A percentile compares a stretch with the other conserved stretches of the same genome.
phyloP scores from a whole-genome alignment of 106 monocot species.

The Posidonia australis region DNA sequence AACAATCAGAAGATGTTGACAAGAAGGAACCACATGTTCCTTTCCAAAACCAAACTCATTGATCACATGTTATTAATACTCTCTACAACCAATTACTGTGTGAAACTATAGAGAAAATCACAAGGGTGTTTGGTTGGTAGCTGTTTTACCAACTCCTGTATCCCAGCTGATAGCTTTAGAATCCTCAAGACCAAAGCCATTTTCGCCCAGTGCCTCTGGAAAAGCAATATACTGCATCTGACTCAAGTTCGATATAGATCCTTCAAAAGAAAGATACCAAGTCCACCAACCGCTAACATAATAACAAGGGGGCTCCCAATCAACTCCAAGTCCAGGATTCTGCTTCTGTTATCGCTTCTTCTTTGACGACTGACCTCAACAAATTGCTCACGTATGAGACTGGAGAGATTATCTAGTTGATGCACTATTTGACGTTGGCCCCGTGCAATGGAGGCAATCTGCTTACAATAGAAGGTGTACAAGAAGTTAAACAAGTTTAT shows the following conservation, averaged over 20 bases:
- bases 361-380: conserved; percentile 14
- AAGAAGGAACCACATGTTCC: too few species aligned
- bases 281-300: conserved; percentile 33
- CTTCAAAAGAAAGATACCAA: conserved; percentile 47
- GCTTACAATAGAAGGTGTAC: not conserved
- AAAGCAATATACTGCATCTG: not conserved
- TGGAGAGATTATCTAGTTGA: conserved; percentile 66
- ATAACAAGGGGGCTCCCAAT: conserved; percentile 36
- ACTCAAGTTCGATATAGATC: conserved; percentile 32
- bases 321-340: conserved; percentile 27
- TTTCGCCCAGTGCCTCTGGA: not conserved
- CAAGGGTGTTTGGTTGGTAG: too few species aligned
- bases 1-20: too few species aligned
- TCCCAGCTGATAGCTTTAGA: too few species aligned
- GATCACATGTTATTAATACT: too few species aligned
- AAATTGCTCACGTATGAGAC: conserved; percentile 53
- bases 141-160: too few species aligned
- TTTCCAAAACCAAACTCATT: too few species aligned
- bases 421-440: conserved; percentile 80
- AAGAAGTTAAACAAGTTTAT: not conserved
- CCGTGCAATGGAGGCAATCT: conserved; percentile 44
- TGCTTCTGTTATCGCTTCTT: conserved; percentile 15
- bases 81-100: too few species aligned
- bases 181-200: too few species aligned
- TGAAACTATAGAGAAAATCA: too few species aligned